Conservation (phyloP, 2,329 filamentous ascomycete species). For the Aspergillus awamori region DNA sequence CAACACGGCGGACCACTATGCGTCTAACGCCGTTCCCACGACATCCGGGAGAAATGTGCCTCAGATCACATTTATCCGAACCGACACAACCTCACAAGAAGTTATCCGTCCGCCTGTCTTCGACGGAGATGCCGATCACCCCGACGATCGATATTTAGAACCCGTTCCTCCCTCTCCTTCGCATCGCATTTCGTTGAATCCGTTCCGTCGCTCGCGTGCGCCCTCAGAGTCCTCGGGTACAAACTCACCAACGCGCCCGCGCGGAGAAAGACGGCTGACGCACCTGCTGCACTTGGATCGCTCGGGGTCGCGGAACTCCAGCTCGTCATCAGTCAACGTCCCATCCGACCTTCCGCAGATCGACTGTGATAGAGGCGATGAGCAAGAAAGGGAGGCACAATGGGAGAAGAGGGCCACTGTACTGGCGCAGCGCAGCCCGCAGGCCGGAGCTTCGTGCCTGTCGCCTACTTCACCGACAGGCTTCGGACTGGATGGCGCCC, state of each 20-base stretch:
- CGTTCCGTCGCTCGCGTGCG: conserved; percentile 37
- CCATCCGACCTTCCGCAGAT: conserved; percentile 81
- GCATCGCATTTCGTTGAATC: conserved; percentile 34
- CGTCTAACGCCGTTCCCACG: conserved; percentile 43
- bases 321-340: conserved; percentile 64
- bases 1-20: conserved; percentile 43
- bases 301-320: conserved; percentile 30
- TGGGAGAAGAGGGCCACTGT: conserved; percentile 97
- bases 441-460: conserved; percentile 44
- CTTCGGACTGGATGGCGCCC: conserved; percentile 12
- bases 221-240: conserved; percentile 28
- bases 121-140: conserved; percentile 44
- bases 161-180: conserved; percentile 35
- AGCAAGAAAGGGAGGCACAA: conserved; percentile 65
- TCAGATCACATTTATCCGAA: conserved; percentile 80
- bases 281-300: conserved; percentile 39
- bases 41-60: conserved; percentile 48
- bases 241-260: conserved; percentile 29
- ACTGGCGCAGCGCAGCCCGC: conserved; percentile 65
- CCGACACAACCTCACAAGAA: conserved; percentile 80
- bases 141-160: conserved; percentile 9
- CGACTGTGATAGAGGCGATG: conserved; percentile 51
- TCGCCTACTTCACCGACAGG: conserved; percentile 23
- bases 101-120: conserved; percentile 70
- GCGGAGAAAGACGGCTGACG: conserved; percentile 37